phyloP scores from a whole-genome alignment of 257 asterid species.

The Agastache rugosa region DNA sequence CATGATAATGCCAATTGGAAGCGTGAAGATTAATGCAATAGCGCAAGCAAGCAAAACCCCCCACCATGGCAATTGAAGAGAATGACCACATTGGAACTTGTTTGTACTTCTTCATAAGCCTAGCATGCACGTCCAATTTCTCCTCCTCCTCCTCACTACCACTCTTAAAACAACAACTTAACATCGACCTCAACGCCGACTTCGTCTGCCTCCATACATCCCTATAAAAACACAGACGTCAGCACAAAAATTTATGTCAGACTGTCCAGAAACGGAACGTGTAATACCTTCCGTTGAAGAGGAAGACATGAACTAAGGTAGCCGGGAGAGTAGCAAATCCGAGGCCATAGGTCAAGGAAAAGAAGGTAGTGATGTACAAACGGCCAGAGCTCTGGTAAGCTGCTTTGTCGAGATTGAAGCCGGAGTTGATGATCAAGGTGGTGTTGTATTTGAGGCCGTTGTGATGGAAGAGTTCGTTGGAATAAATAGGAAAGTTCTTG shows the following conservation, averaged over 20 bases:
- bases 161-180: too few species aligned
- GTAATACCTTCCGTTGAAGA: slow-evolving; percentile 58
- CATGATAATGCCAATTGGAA: slow-evolving; percentile 57
- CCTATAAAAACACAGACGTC: slow-evolving; percentile 12
- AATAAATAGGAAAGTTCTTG: slow-evolving; percentile 58
- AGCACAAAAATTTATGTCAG: too few species aligned
- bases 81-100: slow-evolving; percentile 70
- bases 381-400: slow-evolving; percentile 52
- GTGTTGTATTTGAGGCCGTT: slow-evolving; percentile 44
- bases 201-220: slow-evolving; percentile 47
- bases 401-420: slow-evolving; percentile 48
- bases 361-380: slow-evolving; percentile 49
- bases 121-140: slow-evolving; percentile 51
- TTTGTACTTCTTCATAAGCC: slow-evolving; percentile 56
- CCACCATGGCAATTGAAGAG: slow-evolving; percentile 72
- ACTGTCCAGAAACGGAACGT: too few species aligned
- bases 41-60: slow-evolving; percentile 58
- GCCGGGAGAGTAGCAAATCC: slow-evolving; percentile 59
- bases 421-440: slow-evolving; percentile 29
- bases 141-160: neutral
- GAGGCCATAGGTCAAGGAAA: slow-evolving; percentile 52
- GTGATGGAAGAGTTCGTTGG: slow-evolving; percentile 37
- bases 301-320: slow-evolving; percentile 50
- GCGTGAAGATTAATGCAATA: slow-evolving; percentile 53
- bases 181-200: neutral